Base-by-base conservation (phyloP, 108 stramenopile species). In the Skeletonema potamos region DNA sequence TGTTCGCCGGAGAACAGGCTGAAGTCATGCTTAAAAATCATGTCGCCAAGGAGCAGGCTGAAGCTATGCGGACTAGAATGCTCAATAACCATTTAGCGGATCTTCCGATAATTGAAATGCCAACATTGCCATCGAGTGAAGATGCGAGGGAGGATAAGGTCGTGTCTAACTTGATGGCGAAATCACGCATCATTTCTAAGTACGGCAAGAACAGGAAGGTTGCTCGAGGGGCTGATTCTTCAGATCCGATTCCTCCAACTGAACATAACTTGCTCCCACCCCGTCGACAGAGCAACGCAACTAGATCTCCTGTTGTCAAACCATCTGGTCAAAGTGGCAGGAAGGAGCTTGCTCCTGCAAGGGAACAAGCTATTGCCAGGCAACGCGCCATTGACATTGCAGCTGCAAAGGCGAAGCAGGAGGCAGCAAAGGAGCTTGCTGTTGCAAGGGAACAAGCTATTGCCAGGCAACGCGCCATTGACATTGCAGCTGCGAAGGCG, bases 151-250 rank as follows among this genome's bases (percentile, higher is more conserved):
- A 36, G 9, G 61, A 63, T 12, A 32, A 69, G 28, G 13, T 26
- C 22, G 43, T 12, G 29, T 39, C 59, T 26, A 28, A 62, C 32
- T 55, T 34, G 24, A 48, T 48, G 15, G 70, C 74, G 27, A 81
- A 81, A 34, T 70, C 74, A 13, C 74, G 79, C 12, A 81, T 76
- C 32, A 36, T 76, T 54, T 64, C 70, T 10, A 81, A 72, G 30
- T 76, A 51, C 48, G 48, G 70, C 30, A 76, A 66, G 48, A 71
- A 58, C 39, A 75, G 79, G 29, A 81, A 61, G 56, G 55, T 5
- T 4, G 44, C 6, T 0, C 48, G 48, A 18, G 15, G 17, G n/a
- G 17, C 43, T 18, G 17, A 44, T 44, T 44, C 43, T n/a, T 6
- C 18, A 46, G n/a, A n/a, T n/a, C n/a, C n/a, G n/a, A n/a, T n/a